Conservation (phyloP, 2,329 filamentous ascomycete species). For the Aspergillus japonicus region DNA sequence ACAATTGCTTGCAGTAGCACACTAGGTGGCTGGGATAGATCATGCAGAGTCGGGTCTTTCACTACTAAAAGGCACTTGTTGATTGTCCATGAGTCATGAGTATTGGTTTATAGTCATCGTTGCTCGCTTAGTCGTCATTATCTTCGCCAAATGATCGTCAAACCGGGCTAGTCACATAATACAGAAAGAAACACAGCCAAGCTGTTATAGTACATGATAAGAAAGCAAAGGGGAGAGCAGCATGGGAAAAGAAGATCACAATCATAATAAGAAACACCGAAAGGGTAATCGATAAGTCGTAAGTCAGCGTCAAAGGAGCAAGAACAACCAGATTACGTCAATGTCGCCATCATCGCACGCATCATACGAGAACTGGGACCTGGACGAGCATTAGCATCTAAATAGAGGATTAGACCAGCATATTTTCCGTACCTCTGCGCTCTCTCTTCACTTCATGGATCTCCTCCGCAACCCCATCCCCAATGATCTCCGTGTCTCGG, state of each 20-base stretch:
- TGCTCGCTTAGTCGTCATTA: neutral
- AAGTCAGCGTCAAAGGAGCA: slow-evolving; percentile 3
- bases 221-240: slow-evolving; percentile 1
- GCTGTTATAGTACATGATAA: neutral
- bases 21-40: neutral
- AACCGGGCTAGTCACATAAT: slow-evolving; percentile 3
- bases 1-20: too few species aligned
- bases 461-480: slow-evolving; percentile 48
- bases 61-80: neutral
- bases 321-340: slow-evolving; percentile 53
- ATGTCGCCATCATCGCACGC: slow-evolving; percentile 68
- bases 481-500: slow-evolving; percentile 35
- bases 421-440: slow-evolving; percentile 85
- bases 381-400: slow-evolving; percentile 35
- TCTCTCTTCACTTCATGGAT: slow-evolving; percentile 72
- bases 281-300: slow-evolving; percentile 7
- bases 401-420: slow-evolving; percentile 28
- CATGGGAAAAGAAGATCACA: slow-evolving; percentile 8
- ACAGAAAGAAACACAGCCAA: slow-evolving; percentile 6
- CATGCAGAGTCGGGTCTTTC: neutral
- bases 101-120: neutral
- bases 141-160: neutral
- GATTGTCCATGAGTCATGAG: neutral
- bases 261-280: slow-evolving; percentile 5
- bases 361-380: slow-evolving; percentile 64